Conservation (phyloP, 495 filamentous ascomycete genomes). For the Cercophora newfieldiana region DNA sequence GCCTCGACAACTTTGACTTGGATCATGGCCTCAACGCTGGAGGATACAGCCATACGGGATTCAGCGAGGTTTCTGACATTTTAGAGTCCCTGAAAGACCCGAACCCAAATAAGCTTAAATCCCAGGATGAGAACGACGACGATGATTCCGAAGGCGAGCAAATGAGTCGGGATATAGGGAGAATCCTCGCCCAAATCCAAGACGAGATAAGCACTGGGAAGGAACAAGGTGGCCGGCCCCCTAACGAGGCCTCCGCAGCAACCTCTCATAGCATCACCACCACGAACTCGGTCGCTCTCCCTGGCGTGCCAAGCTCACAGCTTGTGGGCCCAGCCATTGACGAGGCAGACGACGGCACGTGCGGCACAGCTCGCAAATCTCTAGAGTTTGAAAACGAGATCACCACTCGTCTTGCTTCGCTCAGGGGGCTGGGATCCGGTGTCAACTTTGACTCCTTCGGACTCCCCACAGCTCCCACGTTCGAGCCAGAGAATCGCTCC, state of each 20-base stretch:
- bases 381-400: slow-evolving; percentile 42
- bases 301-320: neutral
- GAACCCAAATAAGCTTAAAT: neutral
- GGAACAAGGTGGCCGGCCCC: neutral
- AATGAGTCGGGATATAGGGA: slow-evolving; percentile 37
- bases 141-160: slow-evolving; percentile 25
- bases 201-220: slow-evolving; percentile 36
- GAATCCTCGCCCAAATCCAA: slow-evolving; percentile 35
- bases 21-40: slow-evolving; percentile 11
- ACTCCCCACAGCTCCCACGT: slow-evolving; percentile 57
- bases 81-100: slow-evolving; percentile 1
- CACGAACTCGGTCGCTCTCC: neutral
- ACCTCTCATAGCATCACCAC: neutral
- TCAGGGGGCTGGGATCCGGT: slow-evolving; percentile 32
- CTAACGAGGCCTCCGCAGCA: neutral
- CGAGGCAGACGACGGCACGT: slow-evolving; percentile 1
- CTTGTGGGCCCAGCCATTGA: neutral
- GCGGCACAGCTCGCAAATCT: slow-evolving; percentile 15
- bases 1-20: slow-evolving; percentile 28
- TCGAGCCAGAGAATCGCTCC: slow-evolving; percentile 44
- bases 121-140: slow-evolving; percentile 5
- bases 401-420: slow-evolving; percentile 41
- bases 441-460: slow-evolving; percentile 39
- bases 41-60: neutral
- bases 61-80: neutral